Conservation (phyloP, 208 protist species). For the Acanthamoeba lenticulata region DNA sequence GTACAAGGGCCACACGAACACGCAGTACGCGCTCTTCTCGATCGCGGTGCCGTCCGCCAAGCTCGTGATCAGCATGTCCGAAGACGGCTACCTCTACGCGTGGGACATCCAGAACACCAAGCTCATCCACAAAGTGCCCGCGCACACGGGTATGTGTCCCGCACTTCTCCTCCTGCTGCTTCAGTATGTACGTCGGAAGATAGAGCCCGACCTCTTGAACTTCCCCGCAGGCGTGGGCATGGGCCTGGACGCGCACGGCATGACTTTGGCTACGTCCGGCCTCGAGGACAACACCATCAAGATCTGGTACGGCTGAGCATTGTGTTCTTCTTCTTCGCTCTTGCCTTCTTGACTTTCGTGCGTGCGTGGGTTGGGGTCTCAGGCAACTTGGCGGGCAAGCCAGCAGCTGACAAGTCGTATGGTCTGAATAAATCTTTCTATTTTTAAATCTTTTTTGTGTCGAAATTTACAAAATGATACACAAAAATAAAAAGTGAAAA, state of each 20-base stretch:
- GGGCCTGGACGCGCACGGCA: background rate
- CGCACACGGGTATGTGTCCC: background rate
- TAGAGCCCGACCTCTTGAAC: no score
- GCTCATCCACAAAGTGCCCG: background rate
- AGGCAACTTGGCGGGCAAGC: no score
- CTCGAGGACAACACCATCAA: background rate
- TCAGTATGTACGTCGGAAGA: no score
- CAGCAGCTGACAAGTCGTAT: no score
- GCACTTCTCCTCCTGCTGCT: no score
- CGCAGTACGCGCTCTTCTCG: slow-evolving; percentile 33
- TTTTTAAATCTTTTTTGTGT: no score
- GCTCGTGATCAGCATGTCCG: slow-evolving; percentile 2
- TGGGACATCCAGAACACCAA: background rate
- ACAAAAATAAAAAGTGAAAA: no score
- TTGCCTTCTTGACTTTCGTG: no score
- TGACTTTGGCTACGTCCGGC: background rate
- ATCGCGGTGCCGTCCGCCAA: background rate
- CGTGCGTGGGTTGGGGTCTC: no score
- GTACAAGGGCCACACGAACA: background rate
- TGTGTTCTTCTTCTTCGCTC: background rate
- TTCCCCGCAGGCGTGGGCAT: background rate
- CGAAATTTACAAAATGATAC: no score
- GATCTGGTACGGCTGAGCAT: background rate
- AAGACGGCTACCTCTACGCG: background rate
- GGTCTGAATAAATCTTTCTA: no score